phyloP scores from a whole-genome alignment of 2,329 filamentous ascomycete genomes.

The Metarhizium anisopliae region DNA sequence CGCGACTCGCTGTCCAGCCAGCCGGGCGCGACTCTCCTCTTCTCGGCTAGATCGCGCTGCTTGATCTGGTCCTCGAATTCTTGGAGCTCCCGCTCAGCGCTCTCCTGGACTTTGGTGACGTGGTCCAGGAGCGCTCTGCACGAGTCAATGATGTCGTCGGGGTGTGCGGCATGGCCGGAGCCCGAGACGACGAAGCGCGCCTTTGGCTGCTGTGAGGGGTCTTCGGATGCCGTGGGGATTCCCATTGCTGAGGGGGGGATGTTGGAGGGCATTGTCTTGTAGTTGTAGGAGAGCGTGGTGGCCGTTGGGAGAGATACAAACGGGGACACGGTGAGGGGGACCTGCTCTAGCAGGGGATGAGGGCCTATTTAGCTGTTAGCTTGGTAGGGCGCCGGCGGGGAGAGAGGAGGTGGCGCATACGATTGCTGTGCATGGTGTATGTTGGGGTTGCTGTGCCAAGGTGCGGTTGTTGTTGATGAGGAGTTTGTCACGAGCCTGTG shows the following conservation, averaged over 20 bases:
- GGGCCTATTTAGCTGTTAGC: constrained; percentile 43
- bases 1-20: constrained; percentile 70
- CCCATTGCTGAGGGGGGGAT: constrained; percentile 48
- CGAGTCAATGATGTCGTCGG: constrained; percentile 74
- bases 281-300: constrained; percentile 89
- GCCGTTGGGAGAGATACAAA: constrained; percentile 86
- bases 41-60: constrained; percentile 65
- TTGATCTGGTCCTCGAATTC: constrained; percentile 61
- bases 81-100: constrained; percentile 57
- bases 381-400: neutral
- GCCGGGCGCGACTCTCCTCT: constrained; percentile 68
- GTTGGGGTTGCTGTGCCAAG: neutral
- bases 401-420: constrained; percentile 17
- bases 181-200: constrained; percentile 68
- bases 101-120: constrained; percentile 57
- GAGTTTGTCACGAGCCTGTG: neutral
- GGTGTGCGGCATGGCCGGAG: constrained; percentile 75
- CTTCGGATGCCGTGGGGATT: constrained; percentile 26
- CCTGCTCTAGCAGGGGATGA: constrained; percentile 82
- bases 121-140: constrained; percentile 73
- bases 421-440: constrained; percentile 23
- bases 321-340: constrained; percentile 87
- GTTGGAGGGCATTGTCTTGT: constrained; percentile 80
- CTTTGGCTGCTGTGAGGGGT: constrained; percentile 32
- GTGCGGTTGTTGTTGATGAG: neutral